Conservation (phyloP, 306 rosid species). For the Cucurbita pepo region DNA sequence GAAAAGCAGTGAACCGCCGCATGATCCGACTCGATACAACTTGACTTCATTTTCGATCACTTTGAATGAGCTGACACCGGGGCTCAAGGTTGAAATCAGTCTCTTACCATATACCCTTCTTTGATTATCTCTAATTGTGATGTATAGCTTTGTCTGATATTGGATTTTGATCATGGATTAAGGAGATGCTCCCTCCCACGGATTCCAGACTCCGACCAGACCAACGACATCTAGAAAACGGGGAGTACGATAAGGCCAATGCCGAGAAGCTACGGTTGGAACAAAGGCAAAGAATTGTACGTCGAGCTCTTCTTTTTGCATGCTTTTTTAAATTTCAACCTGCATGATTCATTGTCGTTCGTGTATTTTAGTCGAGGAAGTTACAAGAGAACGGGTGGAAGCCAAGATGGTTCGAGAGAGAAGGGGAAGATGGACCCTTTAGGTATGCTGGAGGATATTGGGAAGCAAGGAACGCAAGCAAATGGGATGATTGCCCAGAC, state of each 20-base stretch:
- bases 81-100: conserved; percentile 54
- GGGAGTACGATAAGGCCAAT: conserved; percentile 90
- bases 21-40: conserved; percentile 70
- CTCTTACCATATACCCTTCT: conserved; percentile 13
- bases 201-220: conserved; percentile 96
- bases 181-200: conserved; percentile 98
- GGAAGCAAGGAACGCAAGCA: conserved; percentile 56
- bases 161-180: conserved; percentile 87
- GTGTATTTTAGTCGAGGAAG: conserved; percentile 49
- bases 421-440: conserved; percentile 53
- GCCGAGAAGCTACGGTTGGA: conserved; percentile 81
- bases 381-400: conserved; percentile 92
- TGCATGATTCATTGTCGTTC: not conserved
- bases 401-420: conserved; percentile 74
- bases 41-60: conserved; percentile 87
- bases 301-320: conserved; percentile 7
- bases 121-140: conserved; percentile 31
- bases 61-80: conserved; percentile 68
- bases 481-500: conserved; percentile 71
- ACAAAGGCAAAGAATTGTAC: conserved; percentile 90
- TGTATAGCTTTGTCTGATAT: conserved; percentile 72
- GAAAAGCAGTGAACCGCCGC: conserved; percentile 59
- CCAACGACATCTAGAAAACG: conserved; percentile 88
- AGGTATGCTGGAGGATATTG: conserved; percentile 68
- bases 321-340: not conserved